Evolutionary conservation across 148 eudicot species (phyloP), one percentile per base, ranked within the genome.

Genomic region (Tetragonia tetragonoides): DNA sequence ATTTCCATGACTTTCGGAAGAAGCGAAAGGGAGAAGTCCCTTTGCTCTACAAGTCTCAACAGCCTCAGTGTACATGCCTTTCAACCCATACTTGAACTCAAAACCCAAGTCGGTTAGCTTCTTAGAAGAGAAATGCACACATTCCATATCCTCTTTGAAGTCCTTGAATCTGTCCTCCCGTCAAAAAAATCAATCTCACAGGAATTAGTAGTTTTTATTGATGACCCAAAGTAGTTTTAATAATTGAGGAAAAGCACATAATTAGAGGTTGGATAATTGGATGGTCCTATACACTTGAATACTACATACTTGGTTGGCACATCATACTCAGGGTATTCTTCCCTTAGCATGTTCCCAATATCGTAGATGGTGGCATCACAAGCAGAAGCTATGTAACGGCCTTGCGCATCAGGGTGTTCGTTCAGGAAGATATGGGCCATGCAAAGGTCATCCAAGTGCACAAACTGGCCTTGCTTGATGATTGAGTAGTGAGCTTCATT

Each of bases 401-500:
- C 98, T 28, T 87, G 74, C 1, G 93, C 93, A 23, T 82, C 77
- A 10, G 91, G 90, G 42, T 87, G 77, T 84, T 94, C 98, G 53
- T 82, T 89, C 79, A 95, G 79, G 89, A 84, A 92, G 72, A 95
- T 92, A 73, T 92, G 97, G 59, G 91, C 82, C 86, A 90, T 93
- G 41, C 97, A 92, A 18, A 95, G 87, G 81, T 95, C 98, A 70
- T 95, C 98, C 64, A 92, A 67, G 81, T 95, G 98, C 78, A 95
- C 94, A 77, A 78, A 95, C 61, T 92, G 97, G 0, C 97, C 90
- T 75, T 95, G 97, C 84, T 85, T 88, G 14, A 95, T 91, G 12
- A 95, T 92, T 11, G 87, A 74, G 82, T 89, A 95, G 79, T 95
- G 98, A 51, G 84, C 81, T 81, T 94, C 96, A 53, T 83, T 89